Percentiles rank a stretch among this genome's conserved stretches.
phyloP scores from a whole-genome alignment of 2,329 filamentous ascomycete genomes.

The Fusarium secorum region DNA sequence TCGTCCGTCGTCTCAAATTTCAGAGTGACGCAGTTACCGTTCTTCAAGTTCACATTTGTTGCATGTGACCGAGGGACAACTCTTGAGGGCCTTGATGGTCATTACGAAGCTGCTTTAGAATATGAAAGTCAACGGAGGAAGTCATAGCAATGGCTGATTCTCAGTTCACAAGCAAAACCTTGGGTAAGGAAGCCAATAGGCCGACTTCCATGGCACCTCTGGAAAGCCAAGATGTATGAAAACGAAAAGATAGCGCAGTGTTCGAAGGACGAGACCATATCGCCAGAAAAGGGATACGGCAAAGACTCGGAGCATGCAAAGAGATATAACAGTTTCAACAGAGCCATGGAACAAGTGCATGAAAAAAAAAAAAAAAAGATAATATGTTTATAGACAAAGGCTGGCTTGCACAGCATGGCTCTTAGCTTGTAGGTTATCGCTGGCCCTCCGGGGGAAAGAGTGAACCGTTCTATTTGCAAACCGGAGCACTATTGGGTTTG shows the following conservation, averaged over 20 bases:
- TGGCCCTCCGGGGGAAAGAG: fast-evolving
- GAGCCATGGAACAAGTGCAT: fast-evolving
- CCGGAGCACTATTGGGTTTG: conserved; percentile 40
- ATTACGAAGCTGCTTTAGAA: neutral
- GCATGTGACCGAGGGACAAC: fast-evolving
- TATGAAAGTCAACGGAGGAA: neutral
- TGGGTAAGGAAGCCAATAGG: neutral
- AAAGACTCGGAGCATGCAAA: no score
- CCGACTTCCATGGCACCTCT: fast-evolving
- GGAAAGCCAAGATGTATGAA: no score
- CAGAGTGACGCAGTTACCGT: no score
- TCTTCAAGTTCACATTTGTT: neutral
- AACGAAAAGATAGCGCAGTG: fast-evolving
- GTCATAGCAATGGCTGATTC: neutral
- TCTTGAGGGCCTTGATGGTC: fast-evolving
- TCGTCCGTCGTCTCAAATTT: no score
- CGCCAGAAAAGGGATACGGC: neutral
- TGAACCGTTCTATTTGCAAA: conserved; percentile 26
- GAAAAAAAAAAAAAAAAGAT: no score
- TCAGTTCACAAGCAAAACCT: no score
- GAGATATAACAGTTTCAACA: neutral
- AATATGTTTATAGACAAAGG: no score
- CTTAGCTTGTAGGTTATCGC: fast-evolving
- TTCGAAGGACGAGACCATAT: neutral
- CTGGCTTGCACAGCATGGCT: neutral